phyloP scores from a whole-genome alignment of 1,139 yeast genomes.

The Candida smagusa region DNA sequence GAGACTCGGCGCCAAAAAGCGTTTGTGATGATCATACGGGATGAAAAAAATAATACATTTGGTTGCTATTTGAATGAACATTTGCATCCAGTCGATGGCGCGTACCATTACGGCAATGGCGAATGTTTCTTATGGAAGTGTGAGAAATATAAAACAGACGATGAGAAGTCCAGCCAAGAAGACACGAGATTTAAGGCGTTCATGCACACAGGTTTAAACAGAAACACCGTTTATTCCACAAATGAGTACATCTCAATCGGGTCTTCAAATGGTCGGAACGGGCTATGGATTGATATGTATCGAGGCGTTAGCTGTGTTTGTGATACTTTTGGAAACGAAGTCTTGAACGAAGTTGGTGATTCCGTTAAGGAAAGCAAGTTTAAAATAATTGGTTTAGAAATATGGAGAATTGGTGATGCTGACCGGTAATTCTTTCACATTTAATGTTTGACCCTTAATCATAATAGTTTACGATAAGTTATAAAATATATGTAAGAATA shows the following conservation, averaged over 20 bases:
- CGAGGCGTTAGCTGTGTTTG: constrained; percentile 77
- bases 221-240: constrained; percentile 80
- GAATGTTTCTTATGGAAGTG: constrained; percentile 91
- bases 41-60: constrained; percentile 59
- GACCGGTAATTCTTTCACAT: constrained; percentile 3
- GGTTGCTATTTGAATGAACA: constrained; percentile 84
- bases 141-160: constrained; percentile 25
- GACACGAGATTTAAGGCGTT: constrained; percentile 64
- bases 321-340: constrained; percentile 88
- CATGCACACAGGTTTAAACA: constrained; percentile 86
- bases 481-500: not conserved
- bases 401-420: constrained; percentile 71
- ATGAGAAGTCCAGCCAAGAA: not conserved
- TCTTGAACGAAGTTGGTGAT: constrained; percentile 50
- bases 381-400: constrained; percentile 71
- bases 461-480: not conserved
- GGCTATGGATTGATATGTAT: constrained; percentile 80
- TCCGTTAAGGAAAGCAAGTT: constrained; percentile 48
- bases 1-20: constrained; percentile 47
- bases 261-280: constrained; percentile 87
- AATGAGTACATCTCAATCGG: constrained; percentile 79
- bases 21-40: constrained; percentile 67
- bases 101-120: constrained; percentile 86
- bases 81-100: constrained; percentile 64
- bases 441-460: not conserved